phyloP scores from a whole-genome alignment of 108 stramenopile genomes.

The Aurantiochytrium sp. region DNA sequence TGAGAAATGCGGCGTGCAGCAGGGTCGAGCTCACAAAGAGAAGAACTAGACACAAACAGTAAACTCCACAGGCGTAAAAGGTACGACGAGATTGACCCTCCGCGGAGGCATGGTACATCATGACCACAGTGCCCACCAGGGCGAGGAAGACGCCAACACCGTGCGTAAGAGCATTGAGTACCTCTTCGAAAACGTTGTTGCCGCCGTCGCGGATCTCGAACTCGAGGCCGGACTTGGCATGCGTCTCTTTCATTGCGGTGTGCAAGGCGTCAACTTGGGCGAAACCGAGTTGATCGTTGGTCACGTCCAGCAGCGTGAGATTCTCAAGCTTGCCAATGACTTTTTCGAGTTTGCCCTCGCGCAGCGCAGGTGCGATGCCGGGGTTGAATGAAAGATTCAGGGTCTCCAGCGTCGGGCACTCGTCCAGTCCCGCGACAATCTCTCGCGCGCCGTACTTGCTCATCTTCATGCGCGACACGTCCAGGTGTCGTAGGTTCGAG shows the following conservation, averaged over 20 bases:
- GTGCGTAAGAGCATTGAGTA: constrained; percentile 83
- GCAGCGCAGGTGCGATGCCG: background rate
- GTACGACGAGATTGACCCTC: background rate
- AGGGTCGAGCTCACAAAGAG: constrained; percentile 75
- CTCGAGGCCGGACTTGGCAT: background rate
- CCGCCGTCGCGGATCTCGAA: background rate
- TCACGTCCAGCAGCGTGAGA: background rate
- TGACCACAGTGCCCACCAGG: constrained; percentile 54
- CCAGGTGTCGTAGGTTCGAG: background rate
- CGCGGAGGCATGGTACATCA: constrained; percentile 40
- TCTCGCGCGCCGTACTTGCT: background rate
- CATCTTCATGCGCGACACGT: background rate
- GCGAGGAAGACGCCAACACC: constrained; percentile 77
- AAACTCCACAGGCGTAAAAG: constrained; percentile 51
- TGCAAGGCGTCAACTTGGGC: background rate
- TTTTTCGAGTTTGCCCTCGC: background rate
- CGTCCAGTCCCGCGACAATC: background rate
- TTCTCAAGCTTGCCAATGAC: background rate
- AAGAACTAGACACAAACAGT: constrained; percentile 62
- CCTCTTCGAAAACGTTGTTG: constrained; percentile 37
- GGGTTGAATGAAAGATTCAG: background rate
- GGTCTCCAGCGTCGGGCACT: background rate
- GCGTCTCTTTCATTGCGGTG: background rate
- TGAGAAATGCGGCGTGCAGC: constrained; percentile 77
- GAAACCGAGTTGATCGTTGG: constrained; percentile 13